These are phyloP conservation scores for Galerina marginata DNA, from an alignment of 768 basidiomycete genomes.

Conservation along the genomic window DNA sequence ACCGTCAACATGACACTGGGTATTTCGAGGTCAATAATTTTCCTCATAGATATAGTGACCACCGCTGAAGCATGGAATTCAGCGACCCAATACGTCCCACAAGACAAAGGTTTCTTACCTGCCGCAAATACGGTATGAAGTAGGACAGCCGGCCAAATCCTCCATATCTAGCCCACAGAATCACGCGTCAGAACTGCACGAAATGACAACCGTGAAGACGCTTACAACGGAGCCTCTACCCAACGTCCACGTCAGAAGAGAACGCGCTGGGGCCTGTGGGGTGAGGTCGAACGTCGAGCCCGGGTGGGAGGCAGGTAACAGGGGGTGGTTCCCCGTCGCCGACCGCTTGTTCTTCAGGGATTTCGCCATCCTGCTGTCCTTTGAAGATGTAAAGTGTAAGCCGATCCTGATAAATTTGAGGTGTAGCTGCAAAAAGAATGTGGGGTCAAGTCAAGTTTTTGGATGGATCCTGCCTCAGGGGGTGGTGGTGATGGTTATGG, in stretches of 20 bases:
- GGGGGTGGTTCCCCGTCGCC: constrained; percentile 23
- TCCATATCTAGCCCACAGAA: constrained; percentile 48
- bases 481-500: no score
- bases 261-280: constrained; percentile 28
- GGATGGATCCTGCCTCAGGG: no score
- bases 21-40: constrained; percentile 46
- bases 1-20: constrained; percentile 66
- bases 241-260: constrained; percentile 38
- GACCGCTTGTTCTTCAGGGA: constrained; percentile 22
- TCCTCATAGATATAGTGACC: constrained; percentile 47
- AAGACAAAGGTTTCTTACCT: constrained; percentile 31
- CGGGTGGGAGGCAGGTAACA: constrained; percentile 34
- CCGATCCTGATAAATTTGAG: no score
- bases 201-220: not conserved
- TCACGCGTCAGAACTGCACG: not conserved
- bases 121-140: constrained; percentile 64
- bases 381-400: no score
- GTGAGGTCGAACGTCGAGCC: constrained; percentile 19
- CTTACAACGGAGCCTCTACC: constrained; percentile 39
- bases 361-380: not conserved
- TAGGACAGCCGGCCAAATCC: constrained; percentile 72
- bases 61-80: constrained; percentile 36
- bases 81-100: not conserved
- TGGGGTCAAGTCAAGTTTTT: no score
- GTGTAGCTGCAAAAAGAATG: no score